Percentiles rank a stretch among this genome's conserved stretches.
Evolutionary conservation across 2,329 filamentous ascomycete species (phyloP).

Genomic region (Colletotrichum tofieldiae): DNA sequence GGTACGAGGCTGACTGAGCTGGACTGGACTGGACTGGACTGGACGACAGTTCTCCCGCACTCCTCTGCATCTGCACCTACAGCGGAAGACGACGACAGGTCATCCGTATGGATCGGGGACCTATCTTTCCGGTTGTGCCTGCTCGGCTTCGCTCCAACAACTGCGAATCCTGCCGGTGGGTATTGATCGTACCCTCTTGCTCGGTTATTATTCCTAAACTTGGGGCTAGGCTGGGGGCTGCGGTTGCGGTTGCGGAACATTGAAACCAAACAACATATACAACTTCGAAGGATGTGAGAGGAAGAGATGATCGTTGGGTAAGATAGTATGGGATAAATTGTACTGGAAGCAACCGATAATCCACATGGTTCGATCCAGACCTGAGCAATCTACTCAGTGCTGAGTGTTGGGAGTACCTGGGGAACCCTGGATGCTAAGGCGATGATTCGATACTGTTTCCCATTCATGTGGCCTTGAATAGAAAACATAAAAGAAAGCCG

Average conservation of each 20-base stretch:
- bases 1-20: slow-evolving; percentile 8
- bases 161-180: not conserved
- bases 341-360: not conserved
- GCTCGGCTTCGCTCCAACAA: not conserved
- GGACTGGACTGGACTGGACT: too few relatives aligned
- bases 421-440: not conserved
- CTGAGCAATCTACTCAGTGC: not conserved
- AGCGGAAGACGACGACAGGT: slow-evolving; percentile 8
- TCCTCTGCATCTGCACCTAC: slow-evolving; percentile 1
- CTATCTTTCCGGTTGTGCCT: not conserved
- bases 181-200: not conserved
- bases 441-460: slow-evolving; percentile 22
- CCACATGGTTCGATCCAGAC: not conserved
- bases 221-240: not conserved
- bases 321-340: not conserved
- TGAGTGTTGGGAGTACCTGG: not conserved
- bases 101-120: not conserved
- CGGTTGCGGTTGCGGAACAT: not conserved
- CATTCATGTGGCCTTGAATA: slow-evolving; percentile 37
- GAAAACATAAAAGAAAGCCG: not conserved
- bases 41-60: slow-evolving; percentile 17
- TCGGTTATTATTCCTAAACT: not conserved
- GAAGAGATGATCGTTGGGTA: not conserved
- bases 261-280: not conserved
- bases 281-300: not conserved